phyloP scores from a whole-genome alignment of 164 flowering plant genomes.

The Macadamia tetraphylla region DNA sequence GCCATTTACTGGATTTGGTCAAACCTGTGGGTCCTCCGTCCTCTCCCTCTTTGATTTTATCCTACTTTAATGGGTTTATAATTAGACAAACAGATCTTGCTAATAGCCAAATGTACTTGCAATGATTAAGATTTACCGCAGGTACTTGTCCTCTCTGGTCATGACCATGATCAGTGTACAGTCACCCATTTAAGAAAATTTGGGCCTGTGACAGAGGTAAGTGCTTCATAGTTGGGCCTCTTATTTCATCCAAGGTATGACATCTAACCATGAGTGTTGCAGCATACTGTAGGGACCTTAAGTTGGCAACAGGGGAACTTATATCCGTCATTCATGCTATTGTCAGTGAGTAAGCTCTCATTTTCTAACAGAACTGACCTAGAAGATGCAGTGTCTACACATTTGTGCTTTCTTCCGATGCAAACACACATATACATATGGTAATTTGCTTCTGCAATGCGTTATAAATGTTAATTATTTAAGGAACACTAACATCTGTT shows the following conservation, averaged over 20 bases:
- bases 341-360: conserved; percentile 44
- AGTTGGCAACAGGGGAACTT: conserved; percentile 98
- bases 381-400: conserved; percentile 38
- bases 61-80: not conserved
- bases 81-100: not conserved
- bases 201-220: conserved; percentile 67
- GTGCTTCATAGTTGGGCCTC: not conserved
- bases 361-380: conserved; percentile 30
- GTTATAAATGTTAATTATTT: not conserved
- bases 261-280: conserved; percentile 26
- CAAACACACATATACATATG: conserved; percentile 78
- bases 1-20: conserved; percentile 46
- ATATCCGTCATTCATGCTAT: conserved; percentile 91
- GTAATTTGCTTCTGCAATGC: conserved; percentile 30
- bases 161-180: conserved; percentile 96
- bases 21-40: conserved; percentile 55
- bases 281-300: conserved; percentile 89
- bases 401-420: conserved; percentile 78
- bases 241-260: conserved; percentile 1
- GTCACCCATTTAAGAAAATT: conserved; percentile 46
- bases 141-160: conserved; percentile 84
- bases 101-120: conserved; percentile 1
- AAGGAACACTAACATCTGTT: not conserved
- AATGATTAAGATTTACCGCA: conserved; percentile 20
- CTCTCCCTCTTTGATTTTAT: conserved; percentile 1